Conservation (phyloP, 495 filamentous ascomycete genomes). For the Durotheca rogersii region DNA sequence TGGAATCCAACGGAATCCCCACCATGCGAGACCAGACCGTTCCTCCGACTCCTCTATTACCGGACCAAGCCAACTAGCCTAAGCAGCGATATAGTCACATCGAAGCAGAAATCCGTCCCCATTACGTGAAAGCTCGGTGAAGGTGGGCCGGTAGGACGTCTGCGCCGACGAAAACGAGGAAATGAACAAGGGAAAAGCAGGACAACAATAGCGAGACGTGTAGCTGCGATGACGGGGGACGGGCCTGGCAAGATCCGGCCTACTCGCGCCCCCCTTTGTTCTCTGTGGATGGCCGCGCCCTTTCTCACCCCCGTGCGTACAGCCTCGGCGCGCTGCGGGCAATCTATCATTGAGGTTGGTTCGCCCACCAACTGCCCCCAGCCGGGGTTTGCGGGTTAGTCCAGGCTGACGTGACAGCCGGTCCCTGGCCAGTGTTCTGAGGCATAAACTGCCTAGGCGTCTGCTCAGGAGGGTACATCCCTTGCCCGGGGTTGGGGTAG, state of each 20-base stretch:
- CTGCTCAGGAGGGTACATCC: constrained; percentile 59
- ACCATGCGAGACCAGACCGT: constrained; percentile 15
- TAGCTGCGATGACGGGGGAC: constrained; percentile 5
- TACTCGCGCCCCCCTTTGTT: neutral
- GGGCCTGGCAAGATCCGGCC: neutral
- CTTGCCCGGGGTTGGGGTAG: constrained; percentile 51
- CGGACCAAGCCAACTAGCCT: constrained; percentile 20
- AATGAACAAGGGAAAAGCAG: too few species aligned
- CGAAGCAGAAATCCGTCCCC: constrained; percentile 18
- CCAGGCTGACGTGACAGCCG: constrained; percentile 48
- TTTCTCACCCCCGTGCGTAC: too few species aligned
- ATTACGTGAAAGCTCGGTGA: constrained; percentile 6
- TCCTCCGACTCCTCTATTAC: constrained; percentile 36
- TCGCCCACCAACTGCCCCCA: constrained; percentile 47
- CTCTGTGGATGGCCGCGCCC: too few species aligned
- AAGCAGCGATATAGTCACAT: constrained; percentile 17
- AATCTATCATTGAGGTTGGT: constrained; percentile 47
- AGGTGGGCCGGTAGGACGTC: neutral
- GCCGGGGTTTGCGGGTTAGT: constrained; percentile 42
- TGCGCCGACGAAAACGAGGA: constrained; percentile 5
- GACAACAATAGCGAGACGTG: too few species aligned
- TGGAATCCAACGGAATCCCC: constrained; percentile 12
- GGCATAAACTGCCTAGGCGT: constrained; percentile 64
- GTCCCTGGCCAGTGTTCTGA: constrained; percentile 40
- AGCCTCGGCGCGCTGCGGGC: too few species aligned